Evolutionary conservation across 768 basidiomycete genomes (phyloP).

Genomic region (Pholiota microspora): DNA sequence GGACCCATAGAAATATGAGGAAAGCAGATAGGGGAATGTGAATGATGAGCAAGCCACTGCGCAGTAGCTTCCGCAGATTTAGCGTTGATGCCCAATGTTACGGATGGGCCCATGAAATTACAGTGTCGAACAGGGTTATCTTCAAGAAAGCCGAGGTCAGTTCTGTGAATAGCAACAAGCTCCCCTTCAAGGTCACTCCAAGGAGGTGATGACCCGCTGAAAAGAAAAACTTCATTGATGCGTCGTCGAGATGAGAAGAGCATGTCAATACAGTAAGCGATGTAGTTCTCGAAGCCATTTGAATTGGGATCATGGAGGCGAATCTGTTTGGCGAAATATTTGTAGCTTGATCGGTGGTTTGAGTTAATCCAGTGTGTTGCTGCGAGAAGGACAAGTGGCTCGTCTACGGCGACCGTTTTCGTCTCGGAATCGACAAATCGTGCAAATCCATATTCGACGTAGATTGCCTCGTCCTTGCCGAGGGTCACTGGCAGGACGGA

Average conservation of each 20-base stretch:
- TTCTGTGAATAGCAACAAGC: constrained; percentile 32
- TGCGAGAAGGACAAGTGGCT: constrained; percentile 43
- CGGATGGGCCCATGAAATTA: constrained; percentile 30
- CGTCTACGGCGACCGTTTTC: constrained; percentile 36
- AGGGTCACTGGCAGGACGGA: constrained; percentile 33
- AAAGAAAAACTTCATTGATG: constrained; percentile 36
- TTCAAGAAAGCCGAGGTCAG: constrained; percentile 24
- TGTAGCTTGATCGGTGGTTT: constrained; percentile 34
- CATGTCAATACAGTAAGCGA: constrained; percentile 39
- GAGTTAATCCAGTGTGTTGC: constrained; percentile 39
- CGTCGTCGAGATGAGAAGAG: constrained; percentile 30
- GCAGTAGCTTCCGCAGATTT: constrained; percentile 31
- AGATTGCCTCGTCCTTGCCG: constrained; percentile 36
- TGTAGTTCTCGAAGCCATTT: constrained; percentile 46
- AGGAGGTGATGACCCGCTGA: constrained; percentile 26
- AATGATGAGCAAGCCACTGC: constrained; percentile 33
- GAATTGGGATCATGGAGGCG: constrained; percentile 26
- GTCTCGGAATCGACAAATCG: constrained; percentile 39
- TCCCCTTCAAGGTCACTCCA: constrained; percentile 38
- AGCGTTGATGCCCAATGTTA: constrained; percentile 36
- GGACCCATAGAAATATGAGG: constrained; percentile 41
- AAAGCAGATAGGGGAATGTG: constrained; percentile 36
- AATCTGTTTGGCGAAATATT: constrained; percentile 36
- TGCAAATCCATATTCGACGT: constrained; percentile 45
- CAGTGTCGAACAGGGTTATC: constrained; percentile 26